These are phyloP conservation scores for Paramecium caudatum DNA, from an alignment of 73 alveolate species.

Conservation along the genomic window DNA sequence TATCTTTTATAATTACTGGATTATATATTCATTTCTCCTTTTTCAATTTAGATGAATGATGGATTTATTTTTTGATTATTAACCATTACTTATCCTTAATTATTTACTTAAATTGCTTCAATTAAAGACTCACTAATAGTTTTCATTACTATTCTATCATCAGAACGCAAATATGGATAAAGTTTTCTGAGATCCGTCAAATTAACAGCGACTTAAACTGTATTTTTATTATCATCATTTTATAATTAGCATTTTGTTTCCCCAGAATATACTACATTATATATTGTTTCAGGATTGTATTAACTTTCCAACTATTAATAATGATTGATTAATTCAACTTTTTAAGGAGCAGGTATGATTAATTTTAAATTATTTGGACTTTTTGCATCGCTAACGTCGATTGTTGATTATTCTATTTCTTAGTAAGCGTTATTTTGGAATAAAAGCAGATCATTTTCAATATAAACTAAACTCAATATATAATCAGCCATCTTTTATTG, in stretches of 20 bases:
- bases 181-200: constrained; percentile 39
- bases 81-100: neutral
- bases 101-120: constrained; percentile 23
- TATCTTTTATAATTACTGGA: neutral
- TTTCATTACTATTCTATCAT: constrained; percentile 49
- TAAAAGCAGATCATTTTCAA: neutral
- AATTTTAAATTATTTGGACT: constrained; percentile 25
- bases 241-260: neutral
- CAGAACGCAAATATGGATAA: neutral
- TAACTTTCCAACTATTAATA: neutral
- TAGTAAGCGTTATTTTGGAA: constrained; percentile 1
- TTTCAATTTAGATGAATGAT: constrained; percentile 21
- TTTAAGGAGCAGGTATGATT: neutral
- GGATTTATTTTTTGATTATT: constrained; percentile 44
- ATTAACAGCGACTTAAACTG: constrained; percentile 34
- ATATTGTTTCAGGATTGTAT: constrained; percentile 17
- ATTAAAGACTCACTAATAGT: constrained; percentile 28
- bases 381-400: neutral
- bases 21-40: neutral
- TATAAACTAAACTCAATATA: neutral
- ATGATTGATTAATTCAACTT: neutral
- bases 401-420: neutral
- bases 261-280: constrained; percentile 49
- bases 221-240: neutral
- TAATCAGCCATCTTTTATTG: neutral